These are phyloP conservation scores for Camptophora hylomeconis DNA, from an alignment of 2,329 filamentous ascomycete species.

Conservation along the genomic window DNA sequence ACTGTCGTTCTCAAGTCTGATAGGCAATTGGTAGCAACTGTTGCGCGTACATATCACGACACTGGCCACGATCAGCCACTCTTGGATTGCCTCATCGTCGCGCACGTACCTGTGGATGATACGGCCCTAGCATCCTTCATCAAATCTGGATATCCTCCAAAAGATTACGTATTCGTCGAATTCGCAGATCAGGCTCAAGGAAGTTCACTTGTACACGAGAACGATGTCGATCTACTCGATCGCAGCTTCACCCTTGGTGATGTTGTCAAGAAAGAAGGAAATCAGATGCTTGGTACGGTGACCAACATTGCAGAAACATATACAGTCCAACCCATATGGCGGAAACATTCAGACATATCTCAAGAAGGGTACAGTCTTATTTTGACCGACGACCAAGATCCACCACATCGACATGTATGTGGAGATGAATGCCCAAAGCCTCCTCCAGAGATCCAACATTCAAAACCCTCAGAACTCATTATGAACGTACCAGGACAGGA, in stretches of 20 bases:
- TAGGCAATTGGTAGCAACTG: slow-evolving; percentile 28
- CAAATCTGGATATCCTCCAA: slow-evolving; percentile 28
- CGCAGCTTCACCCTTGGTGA: slow-evolving; percentile 43
- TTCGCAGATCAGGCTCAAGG: slow-evolving; percentile 27
- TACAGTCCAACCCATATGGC: slow-evolving; percentile 26
- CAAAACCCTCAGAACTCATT: slow-evolving; percentile 20
- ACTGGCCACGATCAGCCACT: slow-evolving; percentile 15
- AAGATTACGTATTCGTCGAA: slow-evolving; percentile 37
- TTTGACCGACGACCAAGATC: slow-evolving; percentile 6
- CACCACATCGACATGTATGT: slow-evolving; percentile 4
- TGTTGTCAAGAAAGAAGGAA: slow-evolving; percentile 37
- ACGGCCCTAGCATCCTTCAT: slow-evolving; percentile 15
- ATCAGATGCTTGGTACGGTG: slow-evolving; percentile 41
- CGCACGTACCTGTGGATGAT: slow-evolving; percentile 19
- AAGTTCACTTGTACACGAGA: slow-evolving; percentile 28
- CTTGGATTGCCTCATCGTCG: slow-evolving; percentile 23
- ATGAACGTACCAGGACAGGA: slow-evolving; percentile 32
- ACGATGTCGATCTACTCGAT: slow-evolving; percentile 38
- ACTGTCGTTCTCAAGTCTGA: slow-evolving; percentile 28
- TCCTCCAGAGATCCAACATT: slow-evolving; percentile 12
- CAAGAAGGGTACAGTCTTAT: no score
- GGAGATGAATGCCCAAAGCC: slow-evolving; percentile 6
- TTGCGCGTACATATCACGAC: slow-evolving; percentile 24
- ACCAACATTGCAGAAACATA: slow-evolving; percentile 35
- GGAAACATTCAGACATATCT: no score